phyloP scores from a whole-genome alignment of 371 early-diverging fungal species.

The Enterocytospora artemiae region DNA sequence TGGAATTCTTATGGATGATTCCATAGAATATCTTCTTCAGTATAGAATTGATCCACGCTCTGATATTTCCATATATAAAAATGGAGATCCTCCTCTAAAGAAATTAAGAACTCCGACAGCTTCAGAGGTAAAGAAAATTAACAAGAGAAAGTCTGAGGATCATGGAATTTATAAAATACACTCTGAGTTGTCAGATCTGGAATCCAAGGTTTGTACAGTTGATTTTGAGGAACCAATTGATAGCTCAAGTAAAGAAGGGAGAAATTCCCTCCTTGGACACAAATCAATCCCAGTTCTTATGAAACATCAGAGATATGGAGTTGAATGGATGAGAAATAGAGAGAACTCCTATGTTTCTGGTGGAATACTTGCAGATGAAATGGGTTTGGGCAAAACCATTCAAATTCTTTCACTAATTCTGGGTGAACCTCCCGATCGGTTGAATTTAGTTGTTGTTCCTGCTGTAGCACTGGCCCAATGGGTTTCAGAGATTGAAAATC shows the following conservation, averaged over 20 bases:
- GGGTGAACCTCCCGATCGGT: slow-evolving; percentile 66
- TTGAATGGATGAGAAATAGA: slow-evolving; percentile 8
- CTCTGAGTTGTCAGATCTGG: neutral
- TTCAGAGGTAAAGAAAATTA: slow-evolving; percentile 1
- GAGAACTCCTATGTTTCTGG: neutral
- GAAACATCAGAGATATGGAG: slow-evolving; percentile 9
- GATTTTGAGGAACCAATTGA: neutral
- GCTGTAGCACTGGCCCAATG: slow-evolving; percentile 88
- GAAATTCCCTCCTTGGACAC: neutral
- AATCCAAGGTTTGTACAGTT: neutral
- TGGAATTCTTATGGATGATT: too few species aligned
- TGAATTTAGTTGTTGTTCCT: slow-evolving; percentile 79
- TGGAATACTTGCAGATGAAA: slow-evolving; percentile 88
- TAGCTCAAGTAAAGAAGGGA: too few species aligned
- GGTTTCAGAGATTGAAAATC: slow-evolving; percentile 81
- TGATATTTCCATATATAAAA: neutral
- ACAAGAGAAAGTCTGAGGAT: neutral
- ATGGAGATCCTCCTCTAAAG: neutral
- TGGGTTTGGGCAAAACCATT: slow-evolving; percentile 90
- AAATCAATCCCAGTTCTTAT: too few species aligned
- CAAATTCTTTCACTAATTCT: slow-evolving; percentile 79
- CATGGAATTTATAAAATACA: neutral
- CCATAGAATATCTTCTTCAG: too few species aligned
- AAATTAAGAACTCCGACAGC: neutral
- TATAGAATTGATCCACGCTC: neutral